Conservation (phyloP, 352 stramenopile genomes). For the Globisporangium splendens region DNA sequence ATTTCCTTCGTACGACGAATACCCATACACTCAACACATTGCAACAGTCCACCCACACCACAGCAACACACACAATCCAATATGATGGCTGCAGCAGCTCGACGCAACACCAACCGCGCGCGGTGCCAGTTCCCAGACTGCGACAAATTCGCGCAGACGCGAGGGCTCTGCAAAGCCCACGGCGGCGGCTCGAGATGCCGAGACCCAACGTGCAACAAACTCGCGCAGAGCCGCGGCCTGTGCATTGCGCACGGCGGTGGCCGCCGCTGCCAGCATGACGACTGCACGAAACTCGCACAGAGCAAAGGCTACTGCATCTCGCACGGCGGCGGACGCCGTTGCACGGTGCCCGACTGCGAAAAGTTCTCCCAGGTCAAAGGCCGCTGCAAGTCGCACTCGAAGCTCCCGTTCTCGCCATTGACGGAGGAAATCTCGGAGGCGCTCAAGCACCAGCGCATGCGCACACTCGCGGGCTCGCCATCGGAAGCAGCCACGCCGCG, state of each 20-base stretch:
- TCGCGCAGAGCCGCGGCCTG: conserved; percentile 69
- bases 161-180: conserved; percentile 80
- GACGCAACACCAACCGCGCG: conserved; percentile 68
- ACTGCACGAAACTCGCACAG: conserved; percentile 73
- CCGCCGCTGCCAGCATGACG: conserved; percentile 65
- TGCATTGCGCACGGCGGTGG: conserved; percentile 81
- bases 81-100: conserved; percentile 20
- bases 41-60: conserved; percentile 15
- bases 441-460: conserved; percentile 18
- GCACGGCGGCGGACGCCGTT: conserved; percentile 72
- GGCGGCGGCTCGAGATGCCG: conserved; percentile 79
- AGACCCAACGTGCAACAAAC: conserved; percentile 73
- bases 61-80: conserved; percentile 23
- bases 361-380: conserved; percentile 89
- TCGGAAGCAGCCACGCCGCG: conserved; percentile 24
- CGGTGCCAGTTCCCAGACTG: conserved; percentile 69
- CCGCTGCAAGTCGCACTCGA: conserved; percentile 84
- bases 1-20: conserved; percentile 26
- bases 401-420: conserved; percentile 36
- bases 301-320: conserved; percentile 82
- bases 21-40: conserved; percentile 14
- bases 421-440: conserved; percentile 14
- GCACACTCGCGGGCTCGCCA: conserved; percentile 22
- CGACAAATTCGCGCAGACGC: conserved; percentile 84
- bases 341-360: conserved; percentile 67